Evolutionary conservation across 768 basidiomycete genomes (phyloP), one percentile per base, ranked within the genome.

Genomic region (Russula griseocarnosa): DNA sequence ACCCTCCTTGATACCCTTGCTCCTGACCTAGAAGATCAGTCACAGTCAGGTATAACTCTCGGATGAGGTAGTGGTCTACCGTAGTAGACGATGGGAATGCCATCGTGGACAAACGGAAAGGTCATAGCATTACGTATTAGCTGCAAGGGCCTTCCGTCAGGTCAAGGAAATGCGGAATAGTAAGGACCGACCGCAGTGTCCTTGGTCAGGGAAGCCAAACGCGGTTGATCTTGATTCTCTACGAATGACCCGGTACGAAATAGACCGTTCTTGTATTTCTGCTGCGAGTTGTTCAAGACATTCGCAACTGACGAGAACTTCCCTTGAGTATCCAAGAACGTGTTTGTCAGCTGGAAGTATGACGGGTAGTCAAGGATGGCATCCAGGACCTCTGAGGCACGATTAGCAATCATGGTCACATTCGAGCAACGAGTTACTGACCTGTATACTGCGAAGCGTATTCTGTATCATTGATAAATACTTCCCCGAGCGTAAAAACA

Each of bases 401-500:
- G 10, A 42, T 36, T 49, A 14, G 32, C n/a, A 22, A n/a, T 46
- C 11, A 46, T 34, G 42, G 28, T 55, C 16, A 9, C 28, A 42
- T 24, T 49, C 32, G 40, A 38, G 30, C 7, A 16, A 11, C 3
- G 20, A 16, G 40, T 26, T 57, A 70, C 78, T 68, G 38, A 81
- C 79, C 62, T 2, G 80, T 81, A 65, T 81, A 81, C 9, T 69
- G 64, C 16, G 69, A 71, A 10, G 76, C 75, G 49, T 81, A 81
- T 61, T 67, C 67, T 26, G 76, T 72, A 65, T 79, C 73, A 70
- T 77, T 72, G 62, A 78, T 73, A 66, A 79, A 69, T 24, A 86
- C 80, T 73, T 86, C 85, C 40, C 85, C 85, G 42, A 85, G 75
- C 59, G 80, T 81, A 69, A 78, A 84, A 10, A 84, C 77, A 5